Base-by-base conservation (phyloP, 2,329 filamentous ascomycete species). In the Claviceps digitariae region DNA sequence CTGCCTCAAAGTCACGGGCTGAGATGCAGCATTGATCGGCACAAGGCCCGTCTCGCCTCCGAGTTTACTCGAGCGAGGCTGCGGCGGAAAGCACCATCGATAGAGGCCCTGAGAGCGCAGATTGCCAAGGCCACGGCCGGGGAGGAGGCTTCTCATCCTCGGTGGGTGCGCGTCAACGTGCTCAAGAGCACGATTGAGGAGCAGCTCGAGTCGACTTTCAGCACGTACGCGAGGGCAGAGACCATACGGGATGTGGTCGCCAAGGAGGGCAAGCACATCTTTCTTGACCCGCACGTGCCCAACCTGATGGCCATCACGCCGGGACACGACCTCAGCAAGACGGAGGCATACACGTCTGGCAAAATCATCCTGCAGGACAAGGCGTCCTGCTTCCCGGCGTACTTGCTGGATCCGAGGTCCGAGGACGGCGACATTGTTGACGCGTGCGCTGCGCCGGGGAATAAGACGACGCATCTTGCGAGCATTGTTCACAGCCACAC, bases 381-480 rank as follows among this genome's bases (percentile, higher is more conserved):
- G 68, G 91, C 93, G 0, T 96, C 90, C 0, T 98, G 93, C 64
- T 96, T 98, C 63, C 93, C 93, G 0, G 93, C 91, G 0, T 93
- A 93, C 64, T 74, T 98, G 2, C 73, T 98, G 0, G 76, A 95
- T 51, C 82, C 86, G 0, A 71, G 71, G 0, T 71, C 80, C 9
- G 73, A 79, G 54, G 79, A 84, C 58, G 88, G 88, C 25, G 82
- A 93, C 62, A 74, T 94, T 9, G 80, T 97, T n/a, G 93, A 98
- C 67, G 87, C 87, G 0, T 97, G 91, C 65, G 88, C 93, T 0
- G 93, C 93, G 0, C 93, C 93, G 1, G 93, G 93, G 6, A 98
- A 98, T 68, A 98, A 98, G 70, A 97, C 93, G 1, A 97, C 91
- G 8, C 93, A 97, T 66, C 71, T 95, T 48, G 90, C 90, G 0